Evolutionary conservation across 768 basidiomycete genomes (phyloP), one percentile per base, ranked within the genome.

Genomic region (Grammothele lineata): DNA sequence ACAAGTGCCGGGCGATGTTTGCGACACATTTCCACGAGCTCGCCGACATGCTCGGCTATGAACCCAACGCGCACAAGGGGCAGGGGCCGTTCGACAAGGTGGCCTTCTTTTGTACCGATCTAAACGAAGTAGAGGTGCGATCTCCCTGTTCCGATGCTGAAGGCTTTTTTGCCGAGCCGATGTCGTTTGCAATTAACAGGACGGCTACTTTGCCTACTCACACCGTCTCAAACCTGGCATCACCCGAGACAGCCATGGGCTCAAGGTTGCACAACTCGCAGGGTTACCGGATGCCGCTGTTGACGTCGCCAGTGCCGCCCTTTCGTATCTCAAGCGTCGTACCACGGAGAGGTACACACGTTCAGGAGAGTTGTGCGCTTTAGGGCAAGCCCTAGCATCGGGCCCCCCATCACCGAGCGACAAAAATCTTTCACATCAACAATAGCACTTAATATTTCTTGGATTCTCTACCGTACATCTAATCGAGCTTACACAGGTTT

Each of bases 21-120:
- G 95, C 95, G 6, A 99, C 95, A n/a, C 95, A 99, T 67, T 97
- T 96, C 61, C 94, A 98, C 63, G 93, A 97, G 61, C 68, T 98
- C 18, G 83, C 87, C 1, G 82, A 88, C 50, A 82, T 97, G 77
- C 71, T 98, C 17, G 82, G 85, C 0, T 62, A 74, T 19, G 64
- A 71, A 47, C 34, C 51, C n/a, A 25, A 14, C 11, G 30, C 23
- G 5, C 60, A 70, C 42, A 62, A 53, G 39, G 75, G 74, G 6
- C 54, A 62, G 44, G 77, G 74, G 11, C 55, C 72, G 9, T 87
- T 87, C 66, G 53, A 65, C 5, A 76, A 75, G 6, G 78, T 95
- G 19, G 77, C 77, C 4, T 97, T 95, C 67, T 94, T 83, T 71
- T 95, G 91, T 63, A 97, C 90, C 0, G 85, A 89, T 56, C 79